Evolutionary conservation across 2,329 filamentous ascomycete genomes (phyloP).

Genomic region (Fusarium euwallaceae): DNA sequence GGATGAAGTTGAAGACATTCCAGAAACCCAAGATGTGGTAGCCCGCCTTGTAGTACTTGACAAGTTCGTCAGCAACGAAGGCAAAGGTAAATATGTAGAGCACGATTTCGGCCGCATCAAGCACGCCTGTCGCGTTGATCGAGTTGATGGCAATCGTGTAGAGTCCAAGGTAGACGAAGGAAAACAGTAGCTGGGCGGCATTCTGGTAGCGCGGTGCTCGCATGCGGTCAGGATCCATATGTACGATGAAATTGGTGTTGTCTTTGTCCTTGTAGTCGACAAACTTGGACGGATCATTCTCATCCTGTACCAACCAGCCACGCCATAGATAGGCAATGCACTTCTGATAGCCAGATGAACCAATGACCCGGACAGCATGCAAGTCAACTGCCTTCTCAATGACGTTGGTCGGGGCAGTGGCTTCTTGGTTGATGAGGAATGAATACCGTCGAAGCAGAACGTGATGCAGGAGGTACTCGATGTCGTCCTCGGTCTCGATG

Average conservation of each 20-base stretch:
- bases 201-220: constrained; percentile 94
- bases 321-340: constrained; percentile 94
- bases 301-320: constrained; percentile 97
- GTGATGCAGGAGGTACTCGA: constrained; percentile 81
- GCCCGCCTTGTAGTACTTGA: constrained; percentile 95
- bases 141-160: constrained; percentile 96
- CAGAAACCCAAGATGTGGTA: constrained; percentile 93
- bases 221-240: constrained; percentile 96
- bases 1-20: constrained; percentile 91
- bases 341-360: constrained; percentile 94
- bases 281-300: constrained; percentile 90
- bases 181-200: constrained; percentile 85
- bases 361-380: constrained; percentile 89
- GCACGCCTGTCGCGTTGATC: constrained; percentile 85
- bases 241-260: constrained; percentile 80
- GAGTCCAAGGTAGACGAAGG: constrained; percentile 83
- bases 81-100: constrained; percentile 93
- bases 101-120: constrained; percentile 86
- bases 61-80: constrained; percentile 87
- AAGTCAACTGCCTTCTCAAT: constrained; percentile 95
- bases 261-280: constrained; percentile 88
- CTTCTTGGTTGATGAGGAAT: constrained; percentile 77
- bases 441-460: constrained; percentile 91
- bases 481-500: constrained; percentile 88
- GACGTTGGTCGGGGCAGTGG: constrained; percentile 84